These are phyloP conservation scores for Coemansia sp. DNA, from an alignment of 371 early-diverging fungal genomes.

Conservation along the genomic window DNA sequence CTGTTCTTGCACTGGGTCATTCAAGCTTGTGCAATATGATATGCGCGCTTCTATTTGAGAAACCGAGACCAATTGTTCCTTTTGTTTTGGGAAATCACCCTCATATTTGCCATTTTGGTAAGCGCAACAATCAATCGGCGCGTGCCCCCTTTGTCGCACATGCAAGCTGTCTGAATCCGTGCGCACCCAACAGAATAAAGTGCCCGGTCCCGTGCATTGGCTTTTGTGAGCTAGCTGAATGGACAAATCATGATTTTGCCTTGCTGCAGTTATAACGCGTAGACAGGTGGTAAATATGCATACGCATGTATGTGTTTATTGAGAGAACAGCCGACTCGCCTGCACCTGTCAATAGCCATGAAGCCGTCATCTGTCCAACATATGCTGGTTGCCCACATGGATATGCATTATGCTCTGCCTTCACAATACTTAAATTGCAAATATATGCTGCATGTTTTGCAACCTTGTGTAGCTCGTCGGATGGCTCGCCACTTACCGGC, in stretches of 20 bases:
- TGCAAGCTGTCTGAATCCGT: background rate
- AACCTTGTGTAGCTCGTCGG: conserved; percentile 29
- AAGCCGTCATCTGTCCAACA: background rate
- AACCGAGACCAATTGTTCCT: conserved; percentile 2
- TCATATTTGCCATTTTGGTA: background rate
- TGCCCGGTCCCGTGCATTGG: background rate
- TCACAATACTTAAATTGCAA: conserved; percentile 2
- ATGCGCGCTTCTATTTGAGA: background rate
- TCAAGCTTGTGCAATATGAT: background rate
- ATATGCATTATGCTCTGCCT: background rate
- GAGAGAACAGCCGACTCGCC: background rate
- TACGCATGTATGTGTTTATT: background rate
- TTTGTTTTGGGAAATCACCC: conserved; percentile 3
- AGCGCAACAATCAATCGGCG: background rate
- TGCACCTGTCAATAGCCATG: background rate
- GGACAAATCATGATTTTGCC: background rate
- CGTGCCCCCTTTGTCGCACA: background rate
- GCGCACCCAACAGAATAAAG: background rate
- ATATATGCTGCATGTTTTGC: background rate
- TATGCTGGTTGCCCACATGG: background rate
- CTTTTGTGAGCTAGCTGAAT: background rate
- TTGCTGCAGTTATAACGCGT: background rate
- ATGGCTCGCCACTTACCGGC: conserved; percentile 40
- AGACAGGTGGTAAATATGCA: background rate
- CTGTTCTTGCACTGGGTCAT: no score